These are phyloP conservation scores for Tuber brumale DNA, from an alignment of 495 filamentous ascomycete species.

Conservation along the genomic window DNA sequence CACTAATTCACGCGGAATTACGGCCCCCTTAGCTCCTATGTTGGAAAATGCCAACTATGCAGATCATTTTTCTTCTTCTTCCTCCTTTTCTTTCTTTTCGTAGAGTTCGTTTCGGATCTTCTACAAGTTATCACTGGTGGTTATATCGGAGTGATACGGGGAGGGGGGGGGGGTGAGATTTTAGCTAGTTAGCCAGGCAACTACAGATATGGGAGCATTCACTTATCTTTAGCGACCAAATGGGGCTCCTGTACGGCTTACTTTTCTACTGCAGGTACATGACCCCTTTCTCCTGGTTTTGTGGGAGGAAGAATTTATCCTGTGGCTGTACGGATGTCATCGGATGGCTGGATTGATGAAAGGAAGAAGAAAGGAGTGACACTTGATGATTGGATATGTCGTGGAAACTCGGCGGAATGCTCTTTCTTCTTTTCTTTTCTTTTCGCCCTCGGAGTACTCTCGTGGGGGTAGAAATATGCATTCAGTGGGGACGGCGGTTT, in stretches of 20 bases:
- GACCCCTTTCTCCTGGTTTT: not conserved
- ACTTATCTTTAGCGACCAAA: not conserved
- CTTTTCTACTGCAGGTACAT: not conserved
- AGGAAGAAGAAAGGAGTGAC: not conserved
- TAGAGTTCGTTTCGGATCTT: not conserved
- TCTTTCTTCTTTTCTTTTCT: not conserved
- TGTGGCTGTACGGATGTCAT: not conserved
- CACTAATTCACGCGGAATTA: not conserved
- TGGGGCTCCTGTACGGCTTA: not conserved
- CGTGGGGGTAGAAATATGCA: not conserved
- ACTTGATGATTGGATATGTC: not conserved
- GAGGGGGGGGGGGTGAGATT: not conserved
- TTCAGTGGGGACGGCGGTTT: not conserved
- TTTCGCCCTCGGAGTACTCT: not conserved
- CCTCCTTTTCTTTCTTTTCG: not conserved
- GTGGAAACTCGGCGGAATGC: no score
- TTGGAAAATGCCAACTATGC: not conserved
- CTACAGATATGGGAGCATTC: not conserved
- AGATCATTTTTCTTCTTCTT: not conserved
- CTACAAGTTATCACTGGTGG: not conserved
- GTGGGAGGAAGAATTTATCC: not conserved
- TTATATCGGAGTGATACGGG: not conserved
- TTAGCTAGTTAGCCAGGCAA: not conserved
- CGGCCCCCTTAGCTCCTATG: not conserved
- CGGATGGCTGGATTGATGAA: not conserved